Evolutionary conservation across 1,284 basidiomycete genomes (phyloP), one percentile per base, ranked within the genome.

Genomic region (Sporisorium reilianum): DNA sequence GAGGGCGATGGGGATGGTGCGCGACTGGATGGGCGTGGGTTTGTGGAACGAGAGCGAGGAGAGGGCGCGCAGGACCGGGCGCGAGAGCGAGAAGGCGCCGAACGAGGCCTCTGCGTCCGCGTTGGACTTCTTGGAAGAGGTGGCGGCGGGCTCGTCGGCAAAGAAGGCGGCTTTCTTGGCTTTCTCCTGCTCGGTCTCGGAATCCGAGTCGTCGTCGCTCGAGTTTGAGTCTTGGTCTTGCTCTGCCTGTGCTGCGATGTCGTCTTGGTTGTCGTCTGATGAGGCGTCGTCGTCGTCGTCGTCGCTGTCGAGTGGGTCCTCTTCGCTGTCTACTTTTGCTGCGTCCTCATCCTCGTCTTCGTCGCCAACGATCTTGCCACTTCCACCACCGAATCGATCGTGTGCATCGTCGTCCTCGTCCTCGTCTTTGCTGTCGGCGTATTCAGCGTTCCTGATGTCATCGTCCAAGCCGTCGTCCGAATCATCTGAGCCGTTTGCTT

Each of bases 1-100:
- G 73, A 99, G 86, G 51, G 96, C 96, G 71, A 99, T 97, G n/a
- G 96, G 96, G 72, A 99, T 98, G 12, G 97, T 96, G 85, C 98
- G 96, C 48, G 96, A 89, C 86, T 99, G 96, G 84, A 99, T 98
- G 1, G 96, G 91, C 1, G 97, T 99, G 5, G 97, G 97, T 32
- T 89, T 90, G 53, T 89, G 86, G 84, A 97, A 94, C 36, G 90
- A 90, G 42, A 99, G 88, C 2, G 91, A 88, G 9, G 92, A 91
- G 58, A 99, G 87, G 5, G 93, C 92, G 80, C 94, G 93, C 51
- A 95, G 88, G 49, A 97, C 88, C 0, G 93, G 93, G 34, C 95
- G 91, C 1, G 94, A 95, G 49, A 97, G 89, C 83, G 92, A 93
- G 90, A 95, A 93, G 28, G 90, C 89, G 20, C 92, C 86, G 85